Percentiles rank a stretch among this genome's conserved stretches.
phyloP scores from a whole-genome alignment of 2,329 filamentous ascomycete species.

The Huntiella decipiens region DNA sequence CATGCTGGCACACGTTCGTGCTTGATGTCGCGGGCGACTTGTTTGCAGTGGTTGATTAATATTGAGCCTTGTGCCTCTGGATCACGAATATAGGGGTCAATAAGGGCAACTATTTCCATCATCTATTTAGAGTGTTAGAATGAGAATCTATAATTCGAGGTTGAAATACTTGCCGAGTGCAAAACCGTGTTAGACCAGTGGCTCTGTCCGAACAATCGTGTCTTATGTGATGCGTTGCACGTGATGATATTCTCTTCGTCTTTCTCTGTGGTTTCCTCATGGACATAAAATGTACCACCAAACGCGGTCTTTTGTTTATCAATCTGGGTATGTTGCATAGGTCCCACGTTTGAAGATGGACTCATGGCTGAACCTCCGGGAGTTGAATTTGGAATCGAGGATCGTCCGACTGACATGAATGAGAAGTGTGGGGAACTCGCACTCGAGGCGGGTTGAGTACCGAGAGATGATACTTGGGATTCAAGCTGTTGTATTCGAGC shows the following conservation, averaged over 20 bases:
- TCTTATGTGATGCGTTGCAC: conserved; percentile 33
- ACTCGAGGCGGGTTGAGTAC: neutral
- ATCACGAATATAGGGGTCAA: conserved; percentile 24
- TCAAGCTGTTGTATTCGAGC: neutral
- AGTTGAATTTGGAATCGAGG: too few relatives aligned
- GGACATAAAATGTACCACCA: conserved; percentile 25
- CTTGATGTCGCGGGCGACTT: conserved; percentile 33
- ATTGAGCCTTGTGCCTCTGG: conserved; percentile 19
- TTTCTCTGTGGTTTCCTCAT: conserved; percentile 19
- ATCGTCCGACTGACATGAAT: too few relatives aligned
- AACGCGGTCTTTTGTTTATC: conserved; percentile 21
- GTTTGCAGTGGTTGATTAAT: conserved; percentile 31
- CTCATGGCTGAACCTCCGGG: too few relatives aligned
- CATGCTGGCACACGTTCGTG: conserved; percentile 26
- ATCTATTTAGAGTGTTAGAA: neutral
- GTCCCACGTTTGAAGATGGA: too few relatives aligned
- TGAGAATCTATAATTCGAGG: too few relatives aligned
- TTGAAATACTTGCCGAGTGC: conserved; percentile 21
- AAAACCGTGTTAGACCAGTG: conserved; percentile 33
- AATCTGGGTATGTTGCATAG: conserved; percentile 15
- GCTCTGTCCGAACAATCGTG: conserved; percentile 35
- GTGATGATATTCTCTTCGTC: conserved; percentile 18
- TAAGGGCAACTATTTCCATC: conserved; percentile 8
- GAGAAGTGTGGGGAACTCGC: too few relatives aligned
- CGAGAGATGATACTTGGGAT: neutral